Conservation (phyloP, 257 asterid species). For the Cordia subcordata region DNA sequence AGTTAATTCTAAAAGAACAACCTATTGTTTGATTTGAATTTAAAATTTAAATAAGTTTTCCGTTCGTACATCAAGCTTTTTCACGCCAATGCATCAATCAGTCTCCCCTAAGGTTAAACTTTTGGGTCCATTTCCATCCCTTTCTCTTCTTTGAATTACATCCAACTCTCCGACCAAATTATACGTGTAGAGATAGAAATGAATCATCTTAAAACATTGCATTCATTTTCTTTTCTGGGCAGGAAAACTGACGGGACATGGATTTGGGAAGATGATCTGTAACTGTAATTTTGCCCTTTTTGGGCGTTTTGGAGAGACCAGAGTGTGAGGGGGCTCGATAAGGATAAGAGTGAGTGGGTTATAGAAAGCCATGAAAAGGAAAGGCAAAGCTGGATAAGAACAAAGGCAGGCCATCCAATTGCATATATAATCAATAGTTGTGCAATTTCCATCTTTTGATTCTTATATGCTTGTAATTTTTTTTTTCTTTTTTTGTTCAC, state of each 20-base stretch:
- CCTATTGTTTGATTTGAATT: too few species aligned
- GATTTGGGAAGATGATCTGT: not conserved
- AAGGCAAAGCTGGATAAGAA: constrained; percentile 20
- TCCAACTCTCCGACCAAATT: not conserved
- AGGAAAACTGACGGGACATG: not conserved
- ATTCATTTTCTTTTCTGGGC: not conserved
- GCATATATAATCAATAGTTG: constrained; percentile 11
- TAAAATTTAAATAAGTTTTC: too few species aligned
- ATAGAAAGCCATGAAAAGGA: constrained; percentile 15
- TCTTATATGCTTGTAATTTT: not conserved
- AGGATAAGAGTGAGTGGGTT: constrained; percentile 5
- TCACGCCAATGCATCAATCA: too few species aligned
- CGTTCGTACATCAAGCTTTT: too few species aligned
- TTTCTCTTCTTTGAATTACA: too few species aligned
- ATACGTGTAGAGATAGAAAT: not conserved
- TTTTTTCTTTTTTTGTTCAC: not conserved
- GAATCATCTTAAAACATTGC: too few species aligned
- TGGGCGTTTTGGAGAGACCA: constrained; percentile 6
- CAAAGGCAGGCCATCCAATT: constrained; percentile 1
- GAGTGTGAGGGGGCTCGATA: constrained; percentile 13
- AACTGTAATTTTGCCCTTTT: too few species aligned
- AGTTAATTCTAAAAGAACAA: too few species aligned
- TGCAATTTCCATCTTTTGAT: constrained; percentile 18
- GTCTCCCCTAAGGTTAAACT: too few species aligned
- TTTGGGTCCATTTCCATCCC: too few species aligned